Evolutionary conservation across 2,329 filamentous ascomycete genomes (phyloP).

Genomic region (Cytospora piceae): DNA sequence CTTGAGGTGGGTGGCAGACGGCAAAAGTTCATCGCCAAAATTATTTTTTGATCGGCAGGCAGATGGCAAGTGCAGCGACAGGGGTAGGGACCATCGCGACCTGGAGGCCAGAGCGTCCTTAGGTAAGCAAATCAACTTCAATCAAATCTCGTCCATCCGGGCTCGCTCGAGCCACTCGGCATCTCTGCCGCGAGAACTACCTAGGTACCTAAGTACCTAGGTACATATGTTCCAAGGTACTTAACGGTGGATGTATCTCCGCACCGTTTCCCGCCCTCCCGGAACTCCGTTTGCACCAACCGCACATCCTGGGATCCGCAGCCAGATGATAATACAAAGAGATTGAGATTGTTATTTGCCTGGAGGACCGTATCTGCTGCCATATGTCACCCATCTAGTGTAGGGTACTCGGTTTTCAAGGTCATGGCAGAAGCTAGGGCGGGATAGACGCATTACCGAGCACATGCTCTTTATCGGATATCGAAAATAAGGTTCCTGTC

Average conservation of each 20-base stretch:
- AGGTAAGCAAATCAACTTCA: not conserved
- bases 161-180: slow-evolving; percentile 16
- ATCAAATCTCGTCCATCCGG: slow-evolving; percentile 15
- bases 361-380: not conserved
- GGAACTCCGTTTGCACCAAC: not conserved
- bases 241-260: not conserved
- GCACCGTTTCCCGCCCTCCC: not conserved
- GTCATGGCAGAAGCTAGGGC: not conserved
- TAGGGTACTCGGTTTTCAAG: not conserved
- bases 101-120: not conserved
- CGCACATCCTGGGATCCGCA: not conserved
- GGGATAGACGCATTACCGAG: not conserved
- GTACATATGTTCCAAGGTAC: not conserved
- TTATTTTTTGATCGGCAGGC: slow-evolving; percentile 6
- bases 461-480: not conserved
- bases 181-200: slow-evolving; percentile 9
- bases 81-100: not conserved
- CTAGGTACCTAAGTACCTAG: too few relatives aligned
- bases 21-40: slow-evolving; percentile 13
- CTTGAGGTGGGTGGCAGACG: not conserved
- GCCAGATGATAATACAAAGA: not conserved
- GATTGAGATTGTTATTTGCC: not conserved
- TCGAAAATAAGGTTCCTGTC: slow-evolving; percentile 6
- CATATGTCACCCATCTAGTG: not conserved
- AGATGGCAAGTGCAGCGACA: not conserved